Evolutionary conservation across 192 early-diverging fungal species (phyloP).

Genomic region (Umbelopsis sp.): DNA sequence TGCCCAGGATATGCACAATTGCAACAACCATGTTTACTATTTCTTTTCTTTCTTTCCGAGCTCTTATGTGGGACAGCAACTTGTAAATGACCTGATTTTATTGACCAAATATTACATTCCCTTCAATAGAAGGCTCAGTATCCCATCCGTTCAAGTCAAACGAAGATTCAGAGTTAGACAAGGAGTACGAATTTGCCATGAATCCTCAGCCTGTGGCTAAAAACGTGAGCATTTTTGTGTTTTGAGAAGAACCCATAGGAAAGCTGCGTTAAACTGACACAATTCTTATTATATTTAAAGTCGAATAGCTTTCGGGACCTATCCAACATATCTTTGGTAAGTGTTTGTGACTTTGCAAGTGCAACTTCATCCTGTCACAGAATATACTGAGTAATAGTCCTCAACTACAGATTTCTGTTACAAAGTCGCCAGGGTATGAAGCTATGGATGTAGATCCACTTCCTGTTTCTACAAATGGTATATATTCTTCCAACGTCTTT

Average conservation of each 20-base stretch:
- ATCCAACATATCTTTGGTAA: no score
- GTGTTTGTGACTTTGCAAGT: no score
- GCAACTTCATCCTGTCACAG: no score
- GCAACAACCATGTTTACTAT: background rate
- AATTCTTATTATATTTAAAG: background rate
- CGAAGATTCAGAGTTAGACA: background rate
- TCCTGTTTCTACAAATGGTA: background rate
- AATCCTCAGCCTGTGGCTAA: background rate
- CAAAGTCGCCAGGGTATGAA: background rate
- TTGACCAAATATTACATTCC: background rate
- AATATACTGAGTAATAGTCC: no score
- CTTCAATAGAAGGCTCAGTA: constrained; percentile 2
- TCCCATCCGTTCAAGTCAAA: background rate
- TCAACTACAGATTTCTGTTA: background rate
- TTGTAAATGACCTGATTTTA: background rate
- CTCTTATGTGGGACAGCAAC: background rate
- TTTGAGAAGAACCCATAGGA: background rate
- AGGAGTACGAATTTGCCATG: background rate
- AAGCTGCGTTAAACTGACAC: background rate
- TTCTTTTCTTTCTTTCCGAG: background rate
- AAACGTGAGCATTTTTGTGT: background rate
- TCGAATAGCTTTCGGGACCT: no score
- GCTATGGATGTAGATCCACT: background rate
- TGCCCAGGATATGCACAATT: background rate
- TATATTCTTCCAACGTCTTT: background rate